A percentile compares a stretch with the other conserved stretches of the same genome.
Conservation (phyloP, 148 eudicot genomes). For the Rhododendron ovatum region DNA sequence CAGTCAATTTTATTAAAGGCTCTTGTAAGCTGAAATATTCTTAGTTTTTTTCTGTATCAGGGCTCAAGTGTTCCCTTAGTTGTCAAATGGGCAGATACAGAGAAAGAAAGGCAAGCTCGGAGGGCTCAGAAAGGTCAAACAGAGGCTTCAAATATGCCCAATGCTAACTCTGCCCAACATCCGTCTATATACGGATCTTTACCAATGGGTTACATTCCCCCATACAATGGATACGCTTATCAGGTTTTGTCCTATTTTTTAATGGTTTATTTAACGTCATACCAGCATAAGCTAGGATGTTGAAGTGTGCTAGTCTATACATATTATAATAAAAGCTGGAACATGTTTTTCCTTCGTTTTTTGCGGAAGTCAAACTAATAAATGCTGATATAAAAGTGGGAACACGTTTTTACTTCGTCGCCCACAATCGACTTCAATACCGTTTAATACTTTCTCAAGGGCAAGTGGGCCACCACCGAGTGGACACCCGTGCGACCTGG, state of each 20-base stretch:
- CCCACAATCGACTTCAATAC: neutral
- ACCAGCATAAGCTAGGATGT: neutral
- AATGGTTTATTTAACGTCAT: neutral
- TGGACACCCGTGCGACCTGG: neutral
- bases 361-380: neutral
- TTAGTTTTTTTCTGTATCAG: slow-evolving; percentile 26
- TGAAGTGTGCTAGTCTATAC: neutral
- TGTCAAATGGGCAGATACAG: slow-evolving; percentile 98
- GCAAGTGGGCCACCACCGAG: neutral
- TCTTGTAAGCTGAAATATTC: neutral
- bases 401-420: neutral
- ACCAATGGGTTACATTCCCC: slow-evolving; percentile 75
- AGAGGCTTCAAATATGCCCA: slow-evolving; percentile 41
- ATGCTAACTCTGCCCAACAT: slow-evolving; percentile 49
- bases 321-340: neutral
- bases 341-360: neutral
- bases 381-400: neutral
- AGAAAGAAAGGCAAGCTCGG: slow-evolving; percentile 90
- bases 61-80: slow-evolving; percentile 89
- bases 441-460: neutral
- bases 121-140: slow-evolving; percentile 73
- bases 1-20: neutral
- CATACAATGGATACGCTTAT: slow-evolving; percentile 90
- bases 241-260: slow-evolving; percentile 52
- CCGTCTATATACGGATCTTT: slow-evolving; percentile 66